Evolutionary conservation across 2,329 filamentous ascomycete genomes (phyloP).

Genomic region (Trichoderma afroharzianum): DNA sequence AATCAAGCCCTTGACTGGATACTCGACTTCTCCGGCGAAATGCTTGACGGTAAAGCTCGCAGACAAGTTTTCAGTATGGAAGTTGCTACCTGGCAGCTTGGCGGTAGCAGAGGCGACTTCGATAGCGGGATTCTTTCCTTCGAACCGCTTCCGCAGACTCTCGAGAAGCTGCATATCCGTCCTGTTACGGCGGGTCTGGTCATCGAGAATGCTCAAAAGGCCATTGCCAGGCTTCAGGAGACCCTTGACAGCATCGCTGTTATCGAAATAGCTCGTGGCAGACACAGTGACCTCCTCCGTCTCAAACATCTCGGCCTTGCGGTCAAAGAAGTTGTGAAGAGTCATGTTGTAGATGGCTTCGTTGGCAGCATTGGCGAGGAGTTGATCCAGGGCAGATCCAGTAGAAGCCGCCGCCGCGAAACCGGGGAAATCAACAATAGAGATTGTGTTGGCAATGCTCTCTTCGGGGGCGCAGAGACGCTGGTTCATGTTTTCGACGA

Average conservation of each 20-base stretch:
- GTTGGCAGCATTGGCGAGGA: slow-evolving; percentile 89
- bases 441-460: slow-evolving; percentile 86
- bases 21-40: slow-evolving; percentile 95
- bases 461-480: slow-evolving; percentile 84
- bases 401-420: slow-evolving; percentile 84
- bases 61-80: slow-evolving; percentile 74
- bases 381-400: slow-evolving; percentile 81
- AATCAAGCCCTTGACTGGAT: slow-evolving; percentile 78
- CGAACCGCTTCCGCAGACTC: slow-evolving; percentile 85
- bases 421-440: slow-evolving; percentile 93
- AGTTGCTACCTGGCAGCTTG: slow-evolving; percentile 82
- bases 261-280: slow-evolving; percentile 96
- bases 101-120: slow-evolving; percentile 70
- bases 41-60: slow-evolving; percentile 88
- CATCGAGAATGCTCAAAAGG: slow-evolving; percentile 88
- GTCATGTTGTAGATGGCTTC: slow-evolving; percentile 92
- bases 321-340: slow-evolving; percentile 92
- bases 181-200: slow-evolving; percentile 86
- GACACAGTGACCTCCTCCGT: slow-evolving; percentile 88
- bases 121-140: slow-evolving; percentile 90
- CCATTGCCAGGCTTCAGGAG: slow-evolving; percentile 91
- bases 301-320: slow-evolving; percentile 88
- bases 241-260: slow-evolving; percentile 88
- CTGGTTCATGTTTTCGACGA: slow-evolving; percentile 91
- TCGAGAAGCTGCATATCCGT: slow-evolving; percentile 89